Evolutionary conservation across 2,329 filamentous ascomycete species (phyloP).

Genomic region (Blastomyces parvus): DNA sequence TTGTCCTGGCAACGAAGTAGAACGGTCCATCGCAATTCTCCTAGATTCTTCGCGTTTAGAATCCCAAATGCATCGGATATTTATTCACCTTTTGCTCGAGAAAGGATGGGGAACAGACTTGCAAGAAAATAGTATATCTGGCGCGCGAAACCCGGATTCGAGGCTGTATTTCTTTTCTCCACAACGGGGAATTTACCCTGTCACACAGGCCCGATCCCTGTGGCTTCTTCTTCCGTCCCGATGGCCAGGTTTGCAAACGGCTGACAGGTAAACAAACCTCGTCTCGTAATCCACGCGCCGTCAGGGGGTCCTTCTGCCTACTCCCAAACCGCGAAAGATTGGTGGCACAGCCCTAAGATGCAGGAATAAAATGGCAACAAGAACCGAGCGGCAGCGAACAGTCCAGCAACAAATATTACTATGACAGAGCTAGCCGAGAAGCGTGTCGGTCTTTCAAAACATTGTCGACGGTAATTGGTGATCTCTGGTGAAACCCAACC

Average conservation of each 20-base stretch:
- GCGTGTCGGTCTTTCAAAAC: neutral
- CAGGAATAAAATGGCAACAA: neutral
- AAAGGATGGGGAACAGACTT: neutral
- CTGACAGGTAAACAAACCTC: neutral
- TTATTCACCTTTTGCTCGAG: neutral
- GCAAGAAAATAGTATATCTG: neutral
- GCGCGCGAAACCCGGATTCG: neutral
- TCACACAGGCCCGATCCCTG: neutral
- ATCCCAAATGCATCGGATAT: neutral
- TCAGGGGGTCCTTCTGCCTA: neutral
- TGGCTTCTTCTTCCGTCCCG: neutral
- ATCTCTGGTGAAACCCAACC: neutral
- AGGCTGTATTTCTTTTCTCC: neutral
- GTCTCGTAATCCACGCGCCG: conserved; percentile 5
- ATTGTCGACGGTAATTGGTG: neutral
- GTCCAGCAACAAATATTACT: neutral
- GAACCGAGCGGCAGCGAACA: conserved; percentile 2
- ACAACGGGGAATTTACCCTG: neutral
- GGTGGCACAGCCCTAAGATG: neutral
- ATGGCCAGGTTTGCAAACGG: neutral
- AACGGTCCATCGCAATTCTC: conserved; percentile 3
- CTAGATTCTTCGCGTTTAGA: neutral
- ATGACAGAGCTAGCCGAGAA: neutral
- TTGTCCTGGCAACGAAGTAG: neutral
- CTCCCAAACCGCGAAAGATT: neutral